Base-by-base conservation (phyloP, 2,329 filamentous ascomycete species). In the Nectriaceae sp. region DNA sequence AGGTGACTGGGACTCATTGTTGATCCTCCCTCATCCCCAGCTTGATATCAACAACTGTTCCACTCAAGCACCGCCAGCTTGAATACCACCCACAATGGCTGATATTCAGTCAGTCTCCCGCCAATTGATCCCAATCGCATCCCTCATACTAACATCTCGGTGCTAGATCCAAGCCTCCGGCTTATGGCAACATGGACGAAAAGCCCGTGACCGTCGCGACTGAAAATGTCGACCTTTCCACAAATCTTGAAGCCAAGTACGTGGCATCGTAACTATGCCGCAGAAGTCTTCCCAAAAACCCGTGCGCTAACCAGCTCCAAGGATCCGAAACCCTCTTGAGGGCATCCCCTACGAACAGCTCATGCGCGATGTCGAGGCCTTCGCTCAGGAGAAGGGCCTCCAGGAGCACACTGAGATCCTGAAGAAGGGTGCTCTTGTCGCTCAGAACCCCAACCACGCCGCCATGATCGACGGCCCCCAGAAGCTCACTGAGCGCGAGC, bases 321-420 rank as follows among this genome's bases (percentile, higher is more conserved):
- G 73, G 56, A 75, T 77, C 52, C 70, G 70, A 52, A 77, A 77
- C 49, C 75, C 75, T 20, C 68, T 77, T 26, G 68, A 71, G 40
- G 74, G 74, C 13, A 76, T 84, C 45, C 71, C 79, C 6, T 73
- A 71, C 40, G 70, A 73, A 3, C 68, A 77, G 45, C 74, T 84
- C n/a, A 75, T 84, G 67, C 64, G 66, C 26, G 76, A 85, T 59
- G 84, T 84, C n/a, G 74, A 80, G 29, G 67, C 66, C 19, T 88
- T 86, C 62, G 84, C 83, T 33, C 67, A 73, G 11, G 70, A 79
- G 22, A 76, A 84, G 55, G 75, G 75, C n/a, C 74, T 90, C n/a
- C 66, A 67, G 6, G 80, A 86, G 48, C 76, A 86, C 52, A 44
- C 82, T 11, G 70, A 72, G 2, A 60, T 87, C 5, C 74, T 90